A percentile compares a stretch with the other conserved stretches of the same genome.
These are phyloP conservation scores for Cordyceps pruinosa DNA, from an alignment of 2,329 filamentous ascomycete species.

Conservation along the genomic window DNA sequence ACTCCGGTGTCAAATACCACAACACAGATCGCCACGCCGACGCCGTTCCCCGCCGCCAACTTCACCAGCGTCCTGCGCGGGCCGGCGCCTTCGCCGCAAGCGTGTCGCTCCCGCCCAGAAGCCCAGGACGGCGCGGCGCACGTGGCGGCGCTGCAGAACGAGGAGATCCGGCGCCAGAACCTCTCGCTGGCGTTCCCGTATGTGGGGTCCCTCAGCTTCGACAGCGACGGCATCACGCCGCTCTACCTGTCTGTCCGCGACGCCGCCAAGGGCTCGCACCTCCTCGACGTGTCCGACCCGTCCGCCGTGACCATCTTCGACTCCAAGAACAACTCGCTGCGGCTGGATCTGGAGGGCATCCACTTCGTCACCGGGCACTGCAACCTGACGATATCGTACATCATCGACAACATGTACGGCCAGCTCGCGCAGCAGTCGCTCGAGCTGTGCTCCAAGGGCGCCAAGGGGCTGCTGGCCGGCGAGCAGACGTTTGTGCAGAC, in stretches of 20 bases:
- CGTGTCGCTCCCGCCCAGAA: constrained; percentile 25
- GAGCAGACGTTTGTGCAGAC: constrained; percentile 23
- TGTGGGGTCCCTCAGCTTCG: constrained; percentile 31
- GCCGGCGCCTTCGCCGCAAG: not conserved
- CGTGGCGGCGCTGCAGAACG: constrained; percentile 27
- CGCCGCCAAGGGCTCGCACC: constrained; percentile 20
- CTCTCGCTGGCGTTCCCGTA: constrained; percentile 28
- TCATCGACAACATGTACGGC: constrained; percentile 26
- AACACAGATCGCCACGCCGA: not conserved
- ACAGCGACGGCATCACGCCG: constrained; percentile 24
- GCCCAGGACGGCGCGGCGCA: constrained; percentile 18
- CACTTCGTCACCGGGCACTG: constrained; percentile 30
- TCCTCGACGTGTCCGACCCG: constrained; percentile 29
- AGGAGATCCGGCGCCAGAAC: constrained; percentile 23
- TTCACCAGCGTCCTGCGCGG: constrained; percentile 10
- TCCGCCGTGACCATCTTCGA: constrained; percentile 27
- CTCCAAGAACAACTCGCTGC: constrained; percentile 24
- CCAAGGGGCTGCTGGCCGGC: not conserved
- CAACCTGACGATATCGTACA: constrained; percentile 26
- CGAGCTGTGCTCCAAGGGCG: constrained; percentile 21
- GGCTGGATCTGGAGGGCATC: constrained; percentile 26
- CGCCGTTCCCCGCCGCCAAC: not conserved
- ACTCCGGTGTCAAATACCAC: not conserved
- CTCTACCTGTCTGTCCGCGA: constrained; percentile 29
- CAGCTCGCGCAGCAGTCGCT: constrained; percentile 28